Evolutionary conservation across 1,284 basidiomycete genomes (phyloP).

Genomic region (Cutaneotrichosporon sp.): DNA sequence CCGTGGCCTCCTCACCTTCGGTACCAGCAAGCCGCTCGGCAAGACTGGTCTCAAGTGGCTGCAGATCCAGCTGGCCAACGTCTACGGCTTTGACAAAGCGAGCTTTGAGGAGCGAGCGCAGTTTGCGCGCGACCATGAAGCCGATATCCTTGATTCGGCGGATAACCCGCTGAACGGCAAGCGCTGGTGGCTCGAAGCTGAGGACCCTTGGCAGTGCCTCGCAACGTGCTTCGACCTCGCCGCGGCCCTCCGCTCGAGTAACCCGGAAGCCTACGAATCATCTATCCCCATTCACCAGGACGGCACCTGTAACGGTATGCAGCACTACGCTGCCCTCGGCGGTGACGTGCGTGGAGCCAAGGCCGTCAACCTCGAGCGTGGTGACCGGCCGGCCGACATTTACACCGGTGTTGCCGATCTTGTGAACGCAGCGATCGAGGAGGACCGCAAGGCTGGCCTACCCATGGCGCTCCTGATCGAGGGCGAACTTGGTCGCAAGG

Average conservation of each 20-base stretch:
- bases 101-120: conserved; percentile 84
- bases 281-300: conserved; percentile 94
- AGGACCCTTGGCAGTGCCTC: conserved; percentile 97
- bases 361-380: conserved; percentile 87
- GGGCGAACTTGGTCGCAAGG: conserved; percentile 85
- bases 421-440: conserved; percentile 55
- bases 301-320: conserved; percentile 96
- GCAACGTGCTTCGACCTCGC: conserved; percentile 85
- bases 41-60: conserved; percentile 77
- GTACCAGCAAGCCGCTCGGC: conserved; percentile 75
- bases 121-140: conserved; percentile 72
- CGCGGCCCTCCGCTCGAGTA: conserved; percentile 69
- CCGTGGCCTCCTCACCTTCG: conserved; percentile 84
- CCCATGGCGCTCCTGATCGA: conserved; percentile 65
- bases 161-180: conserved; percentile 75
- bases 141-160: conserved; percentile 80
- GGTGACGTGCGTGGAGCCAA: conserved; percentile 85
- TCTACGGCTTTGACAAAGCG: conserved; percentile 93
- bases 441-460: conserved; percentile 58
- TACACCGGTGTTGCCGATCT: conserved; percentile 87
- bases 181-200: conserved; percentile 86
- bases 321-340: conserved; percentile 97
- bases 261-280: conserved; percentile 71
- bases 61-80: conserved; percentile 89
- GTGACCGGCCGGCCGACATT: conserved; percentile 89